Percentiles rank a stretch among this genome's conserved stretches.
phyloP scores from a whole-genome alignment of 2,329 filamentous ascomycete genomes.

The Dactylellina parvicollis region DNA sequence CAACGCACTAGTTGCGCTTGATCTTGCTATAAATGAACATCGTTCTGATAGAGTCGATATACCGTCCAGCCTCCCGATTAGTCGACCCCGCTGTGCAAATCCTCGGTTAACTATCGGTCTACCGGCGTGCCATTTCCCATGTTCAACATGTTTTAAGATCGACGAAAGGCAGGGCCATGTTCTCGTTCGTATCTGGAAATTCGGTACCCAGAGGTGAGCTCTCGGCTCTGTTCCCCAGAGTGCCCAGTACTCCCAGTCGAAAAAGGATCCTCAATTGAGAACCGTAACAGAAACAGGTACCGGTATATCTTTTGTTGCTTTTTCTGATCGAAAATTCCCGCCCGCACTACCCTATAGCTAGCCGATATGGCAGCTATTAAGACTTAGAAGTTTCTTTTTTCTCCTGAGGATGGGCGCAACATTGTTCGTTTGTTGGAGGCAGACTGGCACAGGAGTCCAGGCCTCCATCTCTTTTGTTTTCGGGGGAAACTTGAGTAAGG shows the following conservation, averaged over 20 bases:
- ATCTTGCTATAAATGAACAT: slow-evolving; percentile 2
- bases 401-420: too few species aligned
- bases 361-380: slow-evolving; percentile 7
- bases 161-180: too few species aligned
- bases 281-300: slow-evolving; percentile 10
- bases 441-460: too few species aligned
- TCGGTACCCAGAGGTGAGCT: too few species aligned
- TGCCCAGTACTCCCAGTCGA: neutral
- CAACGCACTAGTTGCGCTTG: slow-evolving; percentile 9
- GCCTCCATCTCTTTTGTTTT: too few species aligned
- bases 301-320: slow-evolving; percentile 19
- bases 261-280: slow-evolving; percentile 20
- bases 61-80: slow-evolving; percentile 16
- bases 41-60: neutral
- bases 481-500: too few species aligned
- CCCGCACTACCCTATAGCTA: neutral
- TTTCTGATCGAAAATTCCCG: slow-evolving; percentile 3
- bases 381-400: too few species aligned
- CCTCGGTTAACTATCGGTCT: slow-evolving; percentile 7
- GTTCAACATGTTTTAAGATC: too few species aligned
- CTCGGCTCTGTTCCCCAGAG: too few species aligned
- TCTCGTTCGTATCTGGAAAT: too few species aligned
- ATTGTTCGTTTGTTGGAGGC: too few species aligned
- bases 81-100: slow-evolving; percentile 10
- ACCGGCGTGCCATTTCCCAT: neutral